These are phyloP conservation scores for Aspergillus pseudotamarii DNA, from an alignment of 2,329 filamentous ascomycete genomes.

Conservation along the genomic window DNA sequence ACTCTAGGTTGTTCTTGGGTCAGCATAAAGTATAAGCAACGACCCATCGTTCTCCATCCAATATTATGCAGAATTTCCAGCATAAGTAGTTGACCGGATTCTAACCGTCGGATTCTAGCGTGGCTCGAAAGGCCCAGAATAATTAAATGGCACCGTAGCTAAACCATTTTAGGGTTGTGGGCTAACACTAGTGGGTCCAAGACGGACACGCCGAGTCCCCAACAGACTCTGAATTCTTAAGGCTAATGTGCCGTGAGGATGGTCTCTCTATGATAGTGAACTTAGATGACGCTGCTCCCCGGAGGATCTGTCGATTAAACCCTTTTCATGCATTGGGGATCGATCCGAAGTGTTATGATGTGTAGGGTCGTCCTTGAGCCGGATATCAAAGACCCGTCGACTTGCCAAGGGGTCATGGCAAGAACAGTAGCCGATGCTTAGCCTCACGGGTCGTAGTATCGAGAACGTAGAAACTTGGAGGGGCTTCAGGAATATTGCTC, in stretches of 20 bases:
- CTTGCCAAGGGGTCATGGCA: background rate
- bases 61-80: background rate
- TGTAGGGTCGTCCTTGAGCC: background rate
- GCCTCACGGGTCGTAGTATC: background rate
- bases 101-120: background rate
- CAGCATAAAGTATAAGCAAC: background rate
- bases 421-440: slow-evolving; percentile 3
- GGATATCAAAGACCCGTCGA: background rate
- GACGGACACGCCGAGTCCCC: slow-evolving; percentile 3
- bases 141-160: background rate
- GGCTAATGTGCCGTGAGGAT: background rate
- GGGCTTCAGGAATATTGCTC: background rate
- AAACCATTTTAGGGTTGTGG: background rate
- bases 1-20: background rate
- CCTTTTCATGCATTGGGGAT: background rate
- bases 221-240: background rate
- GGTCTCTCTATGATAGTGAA: background rate
- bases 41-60: background rate
- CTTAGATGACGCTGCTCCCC: background rate
- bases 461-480: background rate
- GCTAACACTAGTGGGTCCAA: background rate
- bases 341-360: background rate
- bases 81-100: background rate
- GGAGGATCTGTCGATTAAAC: background rate
- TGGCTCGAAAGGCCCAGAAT: background rate